phyloP scores from a whole-genome alignment of 768 basidiomycete genomes.

The Daedaleopsis sinensis region DNA sequence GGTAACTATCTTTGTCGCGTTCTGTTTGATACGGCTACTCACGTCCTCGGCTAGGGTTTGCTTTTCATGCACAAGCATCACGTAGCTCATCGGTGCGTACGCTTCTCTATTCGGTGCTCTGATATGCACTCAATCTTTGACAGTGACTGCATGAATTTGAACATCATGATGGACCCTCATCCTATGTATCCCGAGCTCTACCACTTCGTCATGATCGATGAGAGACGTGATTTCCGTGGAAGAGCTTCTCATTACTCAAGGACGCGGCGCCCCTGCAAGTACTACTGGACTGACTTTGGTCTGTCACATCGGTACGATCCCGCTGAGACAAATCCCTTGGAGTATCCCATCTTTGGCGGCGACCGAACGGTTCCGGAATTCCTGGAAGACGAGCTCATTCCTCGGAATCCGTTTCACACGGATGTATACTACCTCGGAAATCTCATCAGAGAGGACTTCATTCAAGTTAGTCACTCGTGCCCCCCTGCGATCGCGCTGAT shows the following conservation, averaged over 20 bases:
- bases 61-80: slow-evolving; percentile 21
- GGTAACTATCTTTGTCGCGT: not conserved
- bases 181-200: slow-evolving; percentile 11
- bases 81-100: slow-evolving; percentile 9
- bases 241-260: slow-evolving; percentile 15
- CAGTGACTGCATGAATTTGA: slow-evolving; percentile 9
- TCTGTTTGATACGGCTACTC: not conserved
- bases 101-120: not conserved
- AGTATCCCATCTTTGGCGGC: slow-evolving; percentile 19
- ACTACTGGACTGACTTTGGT: slow-evolving; percentile 33
- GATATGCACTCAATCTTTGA: not conserved
- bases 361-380: slow-evolving; percentile 28
- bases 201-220: not conserved
- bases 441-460: slow-evolving; percentile 9
- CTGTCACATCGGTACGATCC: slow-evolving; percentile 30
- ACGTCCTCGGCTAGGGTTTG: slow-evolving; percentile 14
- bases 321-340: slow-evolving; percentile 25
- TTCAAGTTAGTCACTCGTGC: slow-evolving; percentile 1
- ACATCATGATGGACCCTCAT: slow-evolving; percentile 25
- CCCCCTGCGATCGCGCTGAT: not conserved
- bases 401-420: slow-evolving; percentile 26
- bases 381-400: slow-evolving; percentile 3
- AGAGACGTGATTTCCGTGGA: slow-evolving; percentile 4
- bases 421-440: slow-evolving; percentile 27
- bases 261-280: slow-evolving; percentile 29